A percentile compares a stretch with the other conserved stretches of the same genome.
Evolutionary conservation across 768 basidiomycete genomes (phyloP).

Genomic region (Galerina marginata): DNA sequence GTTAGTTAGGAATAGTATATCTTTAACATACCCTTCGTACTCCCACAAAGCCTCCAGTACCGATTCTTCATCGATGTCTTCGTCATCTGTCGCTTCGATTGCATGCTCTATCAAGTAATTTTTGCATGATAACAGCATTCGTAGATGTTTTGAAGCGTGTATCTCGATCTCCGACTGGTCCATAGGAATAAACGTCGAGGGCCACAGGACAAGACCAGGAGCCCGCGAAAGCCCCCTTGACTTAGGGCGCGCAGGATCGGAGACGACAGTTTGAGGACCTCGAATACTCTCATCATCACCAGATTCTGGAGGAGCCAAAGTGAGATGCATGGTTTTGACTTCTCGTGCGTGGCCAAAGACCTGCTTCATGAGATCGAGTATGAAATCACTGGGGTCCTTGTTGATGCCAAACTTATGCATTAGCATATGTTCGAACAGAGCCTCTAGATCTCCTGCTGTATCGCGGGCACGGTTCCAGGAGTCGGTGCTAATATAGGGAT

Average conservation of each 20-base stretch:
- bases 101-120: constrained; percentile 43
- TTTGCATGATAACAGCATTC: constrained; percentile 47
- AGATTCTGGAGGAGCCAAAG: constrained; percentile 54
- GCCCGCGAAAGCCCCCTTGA: constrained; percentile 44
- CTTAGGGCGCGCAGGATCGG: constrained; percentile 2
- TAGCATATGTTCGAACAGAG: constrained; percentile 67
- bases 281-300: background rate
- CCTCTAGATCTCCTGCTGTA: constrained; percentile 55
- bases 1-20: constrained; percentile 4
- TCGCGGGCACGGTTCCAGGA: constrained; percentile 49
- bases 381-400: constrained; percentile 51
- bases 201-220: constrained; percentile 65
- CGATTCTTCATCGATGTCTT: constrained; percentile 43
- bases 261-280: constrained; percentile 1
- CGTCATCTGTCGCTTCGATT: constrained; percentile 35
- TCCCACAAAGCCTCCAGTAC: constrained; percentile 50
- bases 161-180: constrained; percentile 65
- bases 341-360: constrained; percentile 61
- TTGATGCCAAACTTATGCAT: constrained; percentile 55
- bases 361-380: constrained; percentile 50
- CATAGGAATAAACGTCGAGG: constrained; percentile 62
- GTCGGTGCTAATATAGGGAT: constrained; percentile 17
- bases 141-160: constrained; percentile 68
- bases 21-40: constrained; percentile 52
- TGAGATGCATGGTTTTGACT: constrained; percentile 55